Percentiles rank a stretch among this genome's conserved stretches.
Evolutionary conservation across 2,329 filamentous ascomycete species (phyloP).

Genomic region (Xylariaceae sp.): DNA sequence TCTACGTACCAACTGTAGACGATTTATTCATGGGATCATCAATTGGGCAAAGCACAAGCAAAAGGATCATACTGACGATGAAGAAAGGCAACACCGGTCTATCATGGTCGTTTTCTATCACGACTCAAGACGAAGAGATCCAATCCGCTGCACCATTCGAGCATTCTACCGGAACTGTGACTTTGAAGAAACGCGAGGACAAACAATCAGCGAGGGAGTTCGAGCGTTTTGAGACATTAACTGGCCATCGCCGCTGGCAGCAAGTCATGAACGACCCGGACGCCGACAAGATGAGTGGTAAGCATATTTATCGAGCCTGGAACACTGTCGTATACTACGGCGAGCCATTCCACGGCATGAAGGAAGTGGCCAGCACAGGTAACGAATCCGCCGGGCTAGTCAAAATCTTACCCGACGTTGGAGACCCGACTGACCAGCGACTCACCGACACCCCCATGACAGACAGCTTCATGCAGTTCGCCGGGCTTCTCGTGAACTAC

Average conservation of each 20-base stretch:
- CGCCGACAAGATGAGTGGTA: constrained; percentile 32
- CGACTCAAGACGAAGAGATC: background rate
- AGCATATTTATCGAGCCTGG: constrained; percentile 34
- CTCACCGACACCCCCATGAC: constrained; percentile 19
- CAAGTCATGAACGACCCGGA: constrained; percentile 23
- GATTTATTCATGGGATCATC: constrained; percentile 18
- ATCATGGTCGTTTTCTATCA: constrained; percentile 17
- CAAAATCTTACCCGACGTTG: constrained; percentile 2
- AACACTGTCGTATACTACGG: constrained; percentile 30
- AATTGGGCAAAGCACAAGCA: constrained; percentile 8
- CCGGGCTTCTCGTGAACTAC: constrained; percentile 20
- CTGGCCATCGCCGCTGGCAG: constrained; percentile 25
- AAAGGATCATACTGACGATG: constrained; percentile 12
- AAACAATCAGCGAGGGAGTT: constrained; percentile 25
- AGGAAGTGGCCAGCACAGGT: constrained; percentile 19
- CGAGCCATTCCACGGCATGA: constrained; percentile 26
- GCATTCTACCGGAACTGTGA: constrained; percentile 11
- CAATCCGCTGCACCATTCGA: constrained; percentile 4
- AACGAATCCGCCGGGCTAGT: constrained; percentile 24
- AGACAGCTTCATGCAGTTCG: constrained; percentile 23
- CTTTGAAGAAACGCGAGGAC: constrained; percentile 12
- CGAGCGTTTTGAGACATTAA: constrained; percentile 30
- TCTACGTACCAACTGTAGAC: constrained; percentile 12
- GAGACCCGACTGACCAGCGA: constrained; percentile 11
- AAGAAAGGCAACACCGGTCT: constrained; percentile 3